A percentile compares a stretch with the other conserved stretches of the same genome.
phyloP scores from a whole-genome alignment of 78 protist genomes.

The Protostelium mycophagum region DNA sequence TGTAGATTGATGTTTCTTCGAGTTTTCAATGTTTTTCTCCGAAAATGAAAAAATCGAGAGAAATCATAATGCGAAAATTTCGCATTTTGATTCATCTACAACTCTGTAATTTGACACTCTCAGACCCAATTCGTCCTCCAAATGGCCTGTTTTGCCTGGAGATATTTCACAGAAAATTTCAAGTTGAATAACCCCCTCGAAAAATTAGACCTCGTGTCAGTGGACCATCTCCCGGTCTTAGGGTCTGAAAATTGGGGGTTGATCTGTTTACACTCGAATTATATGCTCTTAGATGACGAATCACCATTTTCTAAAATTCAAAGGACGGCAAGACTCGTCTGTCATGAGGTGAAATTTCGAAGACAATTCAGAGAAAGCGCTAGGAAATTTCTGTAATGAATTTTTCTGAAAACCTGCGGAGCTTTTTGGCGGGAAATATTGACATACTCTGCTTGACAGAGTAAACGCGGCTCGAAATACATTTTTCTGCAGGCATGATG shows the following conservation, averaged over 20 bases:
- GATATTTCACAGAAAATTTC: background rate
- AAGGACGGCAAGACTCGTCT: background rate
- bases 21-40: too few relatives aligned
- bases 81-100: too few relatives aligned
- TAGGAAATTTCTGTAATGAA: too few relatives aligned
- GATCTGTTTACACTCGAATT: background rate
- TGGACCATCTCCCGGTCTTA: background rate
- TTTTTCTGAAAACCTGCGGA: too few relatives aligned
- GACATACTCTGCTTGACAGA: too few relatives aligned
- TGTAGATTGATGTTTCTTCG: too few relatives aligned
- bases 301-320: background rate
- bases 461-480: too few relatives aligned
- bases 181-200: background rate
- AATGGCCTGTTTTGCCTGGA: background rate
- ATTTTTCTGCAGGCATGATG: too few relatives aligned
- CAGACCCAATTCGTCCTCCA: background rate
- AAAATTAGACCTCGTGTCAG: background rate
- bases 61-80: too few relatives aligned
- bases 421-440: too few relatives aligned
- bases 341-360: background rate
- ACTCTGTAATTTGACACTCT: background rate
- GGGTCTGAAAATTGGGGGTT: background rate
- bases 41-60: too few relatives aligned
- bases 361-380: too few relatives aligned
- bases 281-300: background rate